Percentiles rank a stretch among this genome's conserved stretches.
Conservation (phyloP, 441 rosid genomes). For the Omphalea diandra region DNA sequence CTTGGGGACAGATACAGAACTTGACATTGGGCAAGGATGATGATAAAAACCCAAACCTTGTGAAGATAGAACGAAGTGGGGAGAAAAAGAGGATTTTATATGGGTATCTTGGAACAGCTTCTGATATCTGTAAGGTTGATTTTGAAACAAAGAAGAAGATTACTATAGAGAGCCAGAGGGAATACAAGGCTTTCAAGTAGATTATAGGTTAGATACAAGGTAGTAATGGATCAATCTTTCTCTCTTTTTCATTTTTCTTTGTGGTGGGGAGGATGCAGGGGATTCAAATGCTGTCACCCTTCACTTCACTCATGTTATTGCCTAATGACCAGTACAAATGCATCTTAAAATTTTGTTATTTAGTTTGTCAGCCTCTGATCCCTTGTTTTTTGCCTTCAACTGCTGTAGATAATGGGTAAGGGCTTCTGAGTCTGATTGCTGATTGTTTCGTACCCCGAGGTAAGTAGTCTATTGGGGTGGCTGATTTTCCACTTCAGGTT, state of each 20-base stretch:
- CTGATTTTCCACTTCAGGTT: not conserved
- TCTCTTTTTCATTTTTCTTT: not conserved
- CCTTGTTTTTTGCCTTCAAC: constrained; percentile 4
- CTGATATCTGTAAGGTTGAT: constrained; percentile 80
- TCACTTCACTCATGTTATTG: not conserved
- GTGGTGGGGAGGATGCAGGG: not conserved
- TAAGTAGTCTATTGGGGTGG: constrained; percentile 6
- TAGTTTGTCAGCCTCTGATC: constrained; percentile 12
- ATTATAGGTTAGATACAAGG: constrained; percentile 28
- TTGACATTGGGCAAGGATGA: constrained; percentile 64
- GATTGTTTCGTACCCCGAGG: not conserved
- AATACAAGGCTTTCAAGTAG: constrained; percentile 43
- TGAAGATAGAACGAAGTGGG: constrained; percentile 65
- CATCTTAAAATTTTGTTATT: constrained; percentile 7
- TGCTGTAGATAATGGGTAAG: constrained; percentile 21
- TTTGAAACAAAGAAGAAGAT: constrained; percentile 79
- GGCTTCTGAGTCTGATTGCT: constrained; percentile 18
- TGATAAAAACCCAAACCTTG: constrained; percentile 72
- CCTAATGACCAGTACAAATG: not conserved
- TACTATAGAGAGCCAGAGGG: constrained; percentile 69
- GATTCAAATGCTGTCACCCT: not conserved
- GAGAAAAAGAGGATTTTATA: constrained; percentile 79
- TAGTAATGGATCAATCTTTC: constrained; percentile 8
- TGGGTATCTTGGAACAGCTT: constrained; percentile 80
- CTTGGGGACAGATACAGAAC: constrained; percentile 67